phyloP scores from a whole-genome alignment of 148 eudicot genomes.

The Selenicereus undatus region DNA sequence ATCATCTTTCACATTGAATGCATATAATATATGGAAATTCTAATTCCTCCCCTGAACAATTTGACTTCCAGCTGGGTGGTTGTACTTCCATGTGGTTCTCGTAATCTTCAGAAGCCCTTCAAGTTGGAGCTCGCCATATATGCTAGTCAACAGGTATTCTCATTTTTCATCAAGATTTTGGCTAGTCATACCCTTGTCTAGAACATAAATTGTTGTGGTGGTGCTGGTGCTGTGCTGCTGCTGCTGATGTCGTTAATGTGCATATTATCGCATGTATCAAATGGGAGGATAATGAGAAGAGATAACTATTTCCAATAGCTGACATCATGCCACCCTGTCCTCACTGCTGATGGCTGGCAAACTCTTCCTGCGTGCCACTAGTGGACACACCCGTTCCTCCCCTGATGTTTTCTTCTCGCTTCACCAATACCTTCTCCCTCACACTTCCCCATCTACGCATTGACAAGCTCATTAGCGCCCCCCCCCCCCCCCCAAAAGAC shows the following conservation, averaged over 20 bases:
- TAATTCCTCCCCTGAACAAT: conserved; percentile 14
- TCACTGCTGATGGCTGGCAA: not conserved
- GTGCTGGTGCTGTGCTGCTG: not conserved
- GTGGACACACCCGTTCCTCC: not conserved
- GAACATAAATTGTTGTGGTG: not conserved
- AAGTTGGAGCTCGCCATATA: conserved; percentile 92
- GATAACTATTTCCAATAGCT: not conserved
- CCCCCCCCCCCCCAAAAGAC: no score
- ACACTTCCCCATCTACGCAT: not conserved
- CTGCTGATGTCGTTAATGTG: not conserved
- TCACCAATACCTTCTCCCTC: not conserved
- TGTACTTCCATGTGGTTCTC: conserved; percentile 82
- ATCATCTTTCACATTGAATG: not conserved
- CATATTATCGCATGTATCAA: not conserved
- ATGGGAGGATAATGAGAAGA: not conserved
- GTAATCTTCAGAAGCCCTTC: conserved; percentile 62
- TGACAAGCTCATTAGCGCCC: no score
- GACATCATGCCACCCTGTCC: not conserved
- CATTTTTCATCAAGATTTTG: not conserved
- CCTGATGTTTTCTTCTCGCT: not conserved
- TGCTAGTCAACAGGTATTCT: conserved; percentile 52
- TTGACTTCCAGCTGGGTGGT: conserved; percentile 75
- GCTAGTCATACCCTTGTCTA: not conserved
- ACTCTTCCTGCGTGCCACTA: not conserved
- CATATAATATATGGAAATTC: not conserved